Evolutionary conservation across 2,329 filamentous ascomycete genomes (phyloP).

Genomic region (Xylaria sp.): DNA sequence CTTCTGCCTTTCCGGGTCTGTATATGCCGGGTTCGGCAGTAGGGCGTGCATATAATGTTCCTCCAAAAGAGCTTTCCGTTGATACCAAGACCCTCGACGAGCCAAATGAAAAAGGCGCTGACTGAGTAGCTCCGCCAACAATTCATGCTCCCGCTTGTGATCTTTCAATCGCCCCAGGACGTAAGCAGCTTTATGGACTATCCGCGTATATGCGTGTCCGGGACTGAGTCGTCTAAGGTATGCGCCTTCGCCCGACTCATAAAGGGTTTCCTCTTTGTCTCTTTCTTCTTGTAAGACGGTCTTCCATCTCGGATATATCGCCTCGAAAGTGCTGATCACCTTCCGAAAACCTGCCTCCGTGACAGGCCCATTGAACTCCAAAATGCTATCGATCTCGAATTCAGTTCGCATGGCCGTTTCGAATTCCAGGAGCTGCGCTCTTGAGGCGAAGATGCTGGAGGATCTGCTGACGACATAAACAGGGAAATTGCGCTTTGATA

Average conservation of each 20-base stretch:
- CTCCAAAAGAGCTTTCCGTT: conserved; percentile 87
- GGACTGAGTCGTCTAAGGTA: conserved; percentile 88
- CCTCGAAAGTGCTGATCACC: conserved; percentile 67
- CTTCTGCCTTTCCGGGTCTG: conserved; percentile 53
- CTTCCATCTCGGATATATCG: conserved; percentile 77
- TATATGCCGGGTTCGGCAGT: conserved; percentile 37
- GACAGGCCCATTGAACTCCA: conserved; percentile 72
- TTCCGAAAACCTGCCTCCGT: conserved; percentile 59
- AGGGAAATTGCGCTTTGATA: conserved; percentile 81
- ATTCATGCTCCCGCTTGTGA: conserved; percentile 67
- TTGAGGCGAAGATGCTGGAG: conserved; percentile 77
- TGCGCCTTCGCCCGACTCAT: conserved; percentile 76
- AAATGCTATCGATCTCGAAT: conserved; percentile 70
- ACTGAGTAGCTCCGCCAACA: conserved; percentile 68
- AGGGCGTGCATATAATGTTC: conserved; percentile 85
- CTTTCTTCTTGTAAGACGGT: conserved; percentile 66
- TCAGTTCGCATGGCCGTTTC: conserved; percentile 81
- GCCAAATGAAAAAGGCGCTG: conserved; percentile 83
- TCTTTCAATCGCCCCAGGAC: conserved; percentile 78
- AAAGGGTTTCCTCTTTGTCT: conserved; percentile 68
- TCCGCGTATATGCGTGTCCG: conserved; percentile 87
- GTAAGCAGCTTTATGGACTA: conserved; percentile 80
- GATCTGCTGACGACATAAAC: conserved; percentile 86
- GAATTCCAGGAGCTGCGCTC: conserved; percentile 74
- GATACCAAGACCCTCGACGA: conserved; percentile 87